Conservation (phyloP, 2,329 filamentous ascomycete species). For the Lachnellula subtilissima region DNA sequence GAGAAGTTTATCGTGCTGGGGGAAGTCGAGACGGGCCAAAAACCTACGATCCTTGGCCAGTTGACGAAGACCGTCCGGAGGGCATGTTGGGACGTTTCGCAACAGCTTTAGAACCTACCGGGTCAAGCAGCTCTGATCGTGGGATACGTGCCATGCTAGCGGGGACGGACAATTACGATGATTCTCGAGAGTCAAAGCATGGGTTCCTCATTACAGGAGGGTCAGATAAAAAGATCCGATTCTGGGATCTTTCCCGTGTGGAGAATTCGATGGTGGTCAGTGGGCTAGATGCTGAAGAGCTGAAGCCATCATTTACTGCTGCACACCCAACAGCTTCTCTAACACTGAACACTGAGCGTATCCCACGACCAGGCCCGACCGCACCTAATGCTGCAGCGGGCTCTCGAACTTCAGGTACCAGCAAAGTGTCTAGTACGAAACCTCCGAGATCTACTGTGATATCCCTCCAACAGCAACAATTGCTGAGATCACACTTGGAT, state of each 20-base stretch:
- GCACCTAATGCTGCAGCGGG: slow-evolving; percentile 31
- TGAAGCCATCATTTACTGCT: slow-evolving; percentile 67
- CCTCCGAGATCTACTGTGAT: slow-evolving; percentile 78
- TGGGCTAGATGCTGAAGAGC: slow-evolving; percentile 66
- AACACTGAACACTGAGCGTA: slow-evolving; percentile 58
- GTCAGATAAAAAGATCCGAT: slow-evolving; percentile 84
- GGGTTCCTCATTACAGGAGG: slow-evolving; percentile 85
- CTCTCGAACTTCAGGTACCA: slow-evolving; percentile 24
- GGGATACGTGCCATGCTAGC: slow-evolving; percentile 73
- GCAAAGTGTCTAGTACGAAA: slow-evolving; percentile 33
- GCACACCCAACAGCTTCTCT: slow-evolving; percentile 59
- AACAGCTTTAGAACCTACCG: slow-evolving; percentile 61
- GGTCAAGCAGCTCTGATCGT: slow-evolving; percentile 50
- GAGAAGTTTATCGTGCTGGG: slow-evolving; percentile 75
- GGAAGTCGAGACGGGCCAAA: slow-evolving; percentile 56
- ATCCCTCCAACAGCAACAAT: slow-evolving; percentile 77
- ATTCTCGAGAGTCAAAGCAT: slow-evolving; percentile 67
- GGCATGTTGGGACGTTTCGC: slow-evolving; percentile 84
- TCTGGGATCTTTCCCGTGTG: slow-evolving; percentile 81
- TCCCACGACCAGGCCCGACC: slow-evolving; percentile 25
- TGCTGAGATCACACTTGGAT: slow-evolving; percentile 84
- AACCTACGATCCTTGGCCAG: slow-evolving; percentile 76
- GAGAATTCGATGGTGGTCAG: slow-evolving; percentile 79
- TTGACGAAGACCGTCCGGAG: slow-evolving; percentile 85
- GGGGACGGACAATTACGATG: slow-evolving; percentile 65